These are phyloP conservation scores for Heritiera fomes DNA, from an alignment of 345 rosid genomes.

Conservation along the genomic window DNA sequence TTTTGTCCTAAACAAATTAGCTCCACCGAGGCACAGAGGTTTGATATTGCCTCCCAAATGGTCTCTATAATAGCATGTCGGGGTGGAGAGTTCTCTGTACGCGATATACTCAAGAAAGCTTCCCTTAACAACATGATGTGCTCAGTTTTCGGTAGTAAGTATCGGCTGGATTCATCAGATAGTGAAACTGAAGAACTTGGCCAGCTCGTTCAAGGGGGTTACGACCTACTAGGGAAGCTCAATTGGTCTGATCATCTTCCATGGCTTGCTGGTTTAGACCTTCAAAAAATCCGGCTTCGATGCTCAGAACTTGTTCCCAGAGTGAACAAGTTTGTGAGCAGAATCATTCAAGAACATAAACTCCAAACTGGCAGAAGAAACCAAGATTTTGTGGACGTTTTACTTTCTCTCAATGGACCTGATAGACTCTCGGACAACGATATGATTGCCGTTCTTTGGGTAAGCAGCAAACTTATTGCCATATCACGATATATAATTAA, in stretches of 20 bases:
- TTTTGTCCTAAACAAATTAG: constrained; percentile 62
- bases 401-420: constrained; percentile 56
- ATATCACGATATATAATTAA: not conserved
- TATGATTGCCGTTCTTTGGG: constrained; percentile 82
- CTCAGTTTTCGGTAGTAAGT: constrained; percentile 61
- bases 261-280: constrained; percentile 61
- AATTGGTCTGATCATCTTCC: constrained; percentile 78
- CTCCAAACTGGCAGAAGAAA: constrained; percentile 26
- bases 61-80: constrained; percentile 28
- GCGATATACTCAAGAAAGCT: constrained; percentile 57
- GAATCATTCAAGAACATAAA: constrained; percentile 56
- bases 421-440: constrained; percentile 57
- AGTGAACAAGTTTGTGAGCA: constrained; percentile 61
- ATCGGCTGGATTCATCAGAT: constrained; percentile 36
- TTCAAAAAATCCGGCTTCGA: constrained; percentile 62
- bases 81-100: constrained; percentile 34
- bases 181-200: constrained; percentile 43
- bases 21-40: constrained; percentile 45
- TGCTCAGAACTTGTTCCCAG: constrained; percentile 61
- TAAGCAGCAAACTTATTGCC: constrained; percentile 25
- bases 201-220: constrained; percentile 63
- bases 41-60: constrained; percentile 51
- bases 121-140: constrained; percentile 76
- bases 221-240: constrained; percentile 54
- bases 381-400: constrained; percentile 67